Base-by-base conservation (phyloP, 176 grass and related monocot species). In the Carex pumila region DNA sequence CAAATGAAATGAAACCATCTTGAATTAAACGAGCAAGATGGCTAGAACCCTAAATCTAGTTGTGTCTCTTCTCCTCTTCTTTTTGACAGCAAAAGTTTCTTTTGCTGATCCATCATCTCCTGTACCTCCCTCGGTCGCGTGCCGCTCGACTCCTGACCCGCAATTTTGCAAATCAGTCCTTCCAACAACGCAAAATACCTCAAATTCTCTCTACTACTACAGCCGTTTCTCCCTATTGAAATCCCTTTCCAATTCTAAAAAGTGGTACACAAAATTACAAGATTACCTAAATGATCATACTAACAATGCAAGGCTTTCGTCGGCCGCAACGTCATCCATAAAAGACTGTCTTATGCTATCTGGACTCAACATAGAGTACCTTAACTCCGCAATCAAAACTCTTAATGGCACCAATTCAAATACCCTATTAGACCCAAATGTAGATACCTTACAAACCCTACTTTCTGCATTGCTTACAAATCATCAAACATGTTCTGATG, bases 391-490 rank as follows among this genome's bases (percentile, higher is more conserved):
- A 21, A 88, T 79, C 60, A 43, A 57, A 0, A 75, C 91, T 8
- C 87, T 98, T 75, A 50, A 82, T 56, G 19, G 69, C 61, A 22
- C 52, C 13, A 83, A 88, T 6, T 85, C 92, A 54, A 50, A 50
- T 50, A 85, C 79, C 32, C 89, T 94, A 15, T 80, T 90, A 54
- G 92, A 98, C 80, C 92, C 82, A 17, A 91, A 90, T 77, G 81
- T 93, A 31, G 95, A 92, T 62, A 65, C 85, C 74, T 57, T 93
- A 30, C 91, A 90, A 39, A 98, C 95, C 17, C 83, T 95, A 60
- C 93, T 98, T 29, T 98, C 95, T 9, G 95, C 92, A 0, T 85
- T 98, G 83, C n/a, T 98, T 3, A 98, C 95, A 4, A 98, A 98
- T 89, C 89, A 95, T 69, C 89, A 98, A 84, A 95, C 95, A 6